Base-by-base conservation (phyloP, 768 basidiomycete genomes). In the Suillus subaureus region DNA sequence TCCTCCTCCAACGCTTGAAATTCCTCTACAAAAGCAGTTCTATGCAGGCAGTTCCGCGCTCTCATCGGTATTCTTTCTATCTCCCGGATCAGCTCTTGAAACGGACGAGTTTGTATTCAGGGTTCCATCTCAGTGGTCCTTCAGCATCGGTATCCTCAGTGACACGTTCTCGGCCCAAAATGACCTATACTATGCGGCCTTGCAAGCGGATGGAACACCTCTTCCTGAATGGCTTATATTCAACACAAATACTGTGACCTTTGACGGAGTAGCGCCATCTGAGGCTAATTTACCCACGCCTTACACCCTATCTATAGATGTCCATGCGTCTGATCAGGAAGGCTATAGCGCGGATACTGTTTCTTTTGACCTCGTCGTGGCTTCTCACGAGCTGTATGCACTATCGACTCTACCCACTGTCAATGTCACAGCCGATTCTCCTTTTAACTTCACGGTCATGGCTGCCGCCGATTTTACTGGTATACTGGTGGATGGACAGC, bases 91-190 rank as follows among this genome's bases (percentile, higher is more conserved):
- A 26, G 85, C 88, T 16, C 78, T 93, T 37, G 71, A 74, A 35
- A 81, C 80, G 18, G 70, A 75, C 55, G 80, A 77, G 58, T 89
- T 89, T 63, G 80, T 83, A 58, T 73, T 97, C 63, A 82, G 94
- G 61, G 85, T 97, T 12, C 94, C 94, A 1, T 86, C 86, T 8
- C 76, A 80, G 54, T 97, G 95, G 94, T 93, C 92, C 0, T 98
- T 97, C 79, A 94, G 93, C 71, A 84, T 98, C 65, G 96, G 96
- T 16, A 87, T 97, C 70, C 78, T 88, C 61, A 80, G 85, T 66
- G 79, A 84, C 42, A 95, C 92, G 2, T 90, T 88, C 75, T 65
- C 73, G 2, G 79, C 84, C 37, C 64, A 76, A 55, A 77, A 83
- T 40, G 78, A 78, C 33, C 70, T 92, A 45, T 90, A 73, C 72